These are phyloP conservation scores for Myxozyma vanderwaltii DNA, from an alignment of 805 yeast species.

Conservation along the genomic window DNA sequence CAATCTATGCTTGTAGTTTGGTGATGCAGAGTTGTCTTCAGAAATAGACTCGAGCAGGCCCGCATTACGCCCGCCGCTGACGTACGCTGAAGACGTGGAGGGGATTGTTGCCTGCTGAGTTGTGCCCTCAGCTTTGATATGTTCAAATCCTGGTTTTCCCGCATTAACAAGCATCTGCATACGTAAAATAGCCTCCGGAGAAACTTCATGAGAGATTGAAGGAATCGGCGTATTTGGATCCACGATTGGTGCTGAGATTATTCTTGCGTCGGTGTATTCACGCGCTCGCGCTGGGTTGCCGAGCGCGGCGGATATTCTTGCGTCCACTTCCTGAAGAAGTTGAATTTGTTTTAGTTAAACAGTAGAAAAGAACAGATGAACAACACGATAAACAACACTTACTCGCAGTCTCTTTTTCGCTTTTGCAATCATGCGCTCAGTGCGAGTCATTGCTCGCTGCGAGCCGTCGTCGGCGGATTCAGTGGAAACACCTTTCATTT, in stretches of 20 bases:
- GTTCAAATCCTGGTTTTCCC: neutral
- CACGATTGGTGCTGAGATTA: conserved; percentile 6
- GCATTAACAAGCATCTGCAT: neutral
- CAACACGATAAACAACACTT: neutral
- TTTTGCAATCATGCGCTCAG: conserved; percentile 24
- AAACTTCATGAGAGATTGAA: neutral
- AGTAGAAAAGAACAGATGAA: too few species aligned
- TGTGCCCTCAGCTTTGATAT: neutral
- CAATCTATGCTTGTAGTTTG: too few species aligned
- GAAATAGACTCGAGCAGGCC: too few species aligned
- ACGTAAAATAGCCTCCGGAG: neutral
- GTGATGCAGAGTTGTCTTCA: too few species aligned
- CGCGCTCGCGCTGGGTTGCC: neutral
- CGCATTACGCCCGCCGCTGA: too few species aligned
- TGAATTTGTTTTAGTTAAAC: too few species aligned
- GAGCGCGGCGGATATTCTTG: conserved; percentile 16
- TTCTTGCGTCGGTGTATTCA: neutral
- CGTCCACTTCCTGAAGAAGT: conserved; percentile 27
- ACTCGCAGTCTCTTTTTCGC: conserved; percentile 26
- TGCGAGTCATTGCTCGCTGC: neutral
- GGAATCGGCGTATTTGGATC: neutral
- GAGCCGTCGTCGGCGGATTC: neutral
- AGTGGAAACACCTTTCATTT: too few species aligned
- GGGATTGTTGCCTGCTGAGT: neutral
- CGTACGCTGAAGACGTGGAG: neutral